Evolutionary conservation across 2,329 filamentous ascomycete species (phyloP), one percentile per base, ranked within the genome.

Genomic region (Fusarium stilboides): DNA sequence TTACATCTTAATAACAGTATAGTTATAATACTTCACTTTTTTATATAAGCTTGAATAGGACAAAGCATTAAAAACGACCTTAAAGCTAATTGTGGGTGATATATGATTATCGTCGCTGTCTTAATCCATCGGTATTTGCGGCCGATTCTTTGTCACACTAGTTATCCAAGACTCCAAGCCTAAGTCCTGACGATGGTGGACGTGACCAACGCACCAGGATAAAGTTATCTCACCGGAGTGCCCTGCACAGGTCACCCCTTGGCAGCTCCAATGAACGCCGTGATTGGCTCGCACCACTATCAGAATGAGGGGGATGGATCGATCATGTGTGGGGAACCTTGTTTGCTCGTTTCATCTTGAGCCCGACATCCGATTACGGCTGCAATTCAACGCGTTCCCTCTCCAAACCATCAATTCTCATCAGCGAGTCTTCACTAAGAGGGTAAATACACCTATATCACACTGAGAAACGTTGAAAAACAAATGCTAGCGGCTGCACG

Each of bases 401-500:
- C 42, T 24, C 20, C n/a, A n/a, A 55, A 28, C 24, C 28, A n/a
- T 50, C 14, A 22, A n/a, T 15, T 15, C 12, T 12, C 28, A 31
- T 31, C 10, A 31, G 10, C 2, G 4, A 2, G 28, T 31, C 28
- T 10, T 31, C 14, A 37, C 13, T 6, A 50, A 12, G 2, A 2
- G 10, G 3, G 3, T 19, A 28, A 9, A 24, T 3, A 22, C 2
- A 3, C 1, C 14, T 31, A 10, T 31, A 13, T 31, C 28, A 4
- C 20, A 10, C 5, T 6, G 5, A 6, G 15, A 4, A 14, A n/a
- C 20, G 5, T 6, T 8, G 6, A 4, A 54, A 4, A 37, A 14
- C 47, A 54, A 58, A 60, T 60, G 57, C 33, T 60, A 15, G 51
- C 57, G 26, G 52, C 57, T 37, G 52, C 57, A 22, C 28, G 57